Evolutionary conservation across 2,329 filamentous ascomycete species (phyloP), one percentile per base, ranked within the genome.

Genomic region (Colletotrichum horii): DNA sequence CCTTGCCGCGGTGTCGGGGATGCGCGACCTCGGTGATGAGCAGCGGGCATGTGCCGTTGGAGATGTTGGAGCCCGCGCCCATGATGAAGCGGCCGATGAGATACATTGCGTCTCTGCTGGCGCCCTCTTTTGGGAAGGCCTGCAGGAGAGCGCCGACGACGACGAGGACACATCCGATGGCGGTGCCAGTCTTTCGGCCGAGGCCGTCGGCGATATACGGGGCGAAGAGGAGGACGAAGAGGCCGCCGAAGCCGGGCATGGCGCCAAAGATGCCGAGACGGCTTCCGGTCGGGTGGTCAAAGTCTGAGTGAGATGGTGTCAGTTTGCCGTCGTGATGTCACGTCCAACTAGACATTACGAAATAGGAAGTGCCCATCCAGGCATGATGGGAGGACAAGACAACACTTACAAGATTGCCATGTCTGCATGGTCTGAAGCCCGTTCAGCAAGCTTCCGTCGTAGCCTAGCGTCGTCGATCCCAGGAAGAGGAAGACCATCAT

Each of bases 11-110:
- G 77, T 89, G 87, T 78, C 88, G 87, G 14, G 88, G 88, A 79
- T 89, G 88, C 79, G 84, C 85, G 43, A 89, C 82, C 80, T 89
- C 88, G n/a, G 85, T 85, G 34, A 89, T 83, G 8, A 89, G 83
- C 22, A 89, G 81, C 2, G 88, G 88, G 11, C 86, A 86, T 2
- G 86, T 84, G 74, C 86, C 83, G 74, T 89, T 87, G 3, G 86
- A 83, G 43, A 89, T 81, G 65, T 84, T 85, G 79, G 87, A 87
- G 38, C 89, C 89, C 61, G 91, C 89, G 66, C 89, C 89, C 65
- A 91, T 85, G 71, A 91, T 81, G 79, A 90, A 89, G 69, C 90
- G 85, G 68, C 88, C 89, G n/a, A 82, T 87, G 77, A 89, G 85
- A 76, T 89, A 91, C 65, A 76, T 75, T 16, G 70, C 70, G 15